Evolutionary conservation across 1,284 basidiomycete genomes (phyloP), one percentile per base, ranked within the genome.

Genomic region (Ustilago sp.): DNA sequence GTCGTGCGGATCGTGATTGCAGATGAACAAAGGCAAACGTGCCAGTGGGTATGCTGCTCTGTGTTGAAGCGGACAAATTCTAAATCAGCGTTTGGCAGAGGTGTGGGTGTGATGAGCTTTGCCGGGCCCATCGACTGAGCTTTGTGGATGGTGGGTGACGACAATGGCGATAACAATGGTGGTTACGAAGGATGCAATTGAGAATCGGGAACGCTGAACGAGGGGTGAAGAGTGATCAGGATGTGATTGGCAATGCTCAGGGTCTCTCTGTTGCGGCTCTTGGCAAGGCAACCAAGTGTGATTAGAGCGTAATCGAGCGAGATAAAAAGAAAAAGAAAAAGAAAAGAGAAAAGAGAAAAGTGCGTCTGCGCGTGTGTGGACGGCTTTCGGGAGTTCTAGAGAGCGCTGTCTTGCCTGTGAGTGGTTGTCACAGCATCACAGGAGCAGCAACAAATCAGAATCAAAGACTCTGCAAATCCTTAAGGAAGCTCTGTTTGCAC

Each of bases 251-350:
- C 17, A 45, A 45, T 45, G 43, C 43, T 45, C 43, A 45, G 43
- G 43, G 43, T 45, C 43, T 45, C 39, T 41, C 7, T 41, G 13
- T 17, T 6, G 9, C 15, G 39, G 39, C n/a, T 45, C 43, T 45
- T 45, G 43, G 43, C 43, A 45, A 45, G 43, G 43, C 2, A 19
- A 45, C 43, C 43, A 15, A 45, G n/a, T 45, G 43, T 45, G 43
- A 45, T 45, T 45, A 45, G 43, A 45, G 43, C 43, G 43, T 45
- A 19, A 45, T 19, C 23, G 43, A 45, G 43, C n/a, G 43, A 45
- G 43, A 45, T 1, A 45, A 1, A n/a, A 45, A 45, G n/a, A 19
- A 13, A 8, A 19, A 45, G n/a, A 17, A 19, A 17, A 19, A 45
- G 23, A 45, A 23, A 45, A 45, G n/a, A 45, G 1, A 6, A 23